These are phyloP conservation scores for Asterella californica DNA, from an alignment of 225 moss, liverwort and hornwort species.

Conservation along the genomic window DNA sequence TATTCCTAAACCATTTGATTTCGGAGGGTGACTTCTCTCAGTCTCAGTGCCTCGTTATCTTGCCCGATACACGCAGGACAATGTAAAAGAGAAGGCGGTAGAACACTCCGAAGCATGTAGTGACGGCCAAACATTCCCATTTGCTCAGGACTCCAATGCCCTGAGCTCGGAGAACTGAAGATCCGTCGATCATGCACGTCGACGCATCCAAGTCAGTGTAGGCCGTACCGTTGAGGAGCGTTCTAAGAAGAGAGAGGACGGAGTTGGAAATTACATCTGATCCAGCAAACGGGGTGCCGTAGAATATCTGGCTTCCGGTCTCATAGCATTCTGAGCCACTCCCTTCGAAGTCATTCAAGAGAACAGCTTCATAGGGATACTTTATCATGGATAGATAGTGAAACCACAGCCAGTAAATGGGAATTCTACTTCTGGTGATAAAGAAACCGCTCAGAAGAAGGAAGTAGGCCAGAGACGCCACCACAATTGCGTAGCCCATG, in stretches of 20 bases:
- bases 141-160: slow-evolving; percentile 50
- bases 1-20: no score
- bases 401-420: slow-evolving; percentile 77
- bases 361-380: slow-evolving; percentile 74
- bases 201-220: slow-evolving; percentile 39
- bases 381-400: slow-evolving; percentile 80
- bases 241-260: slow-evolving; percentile 35
- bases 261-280: slow-evolving; percentile 32
- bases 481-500: slow-evolving; percentile 66
- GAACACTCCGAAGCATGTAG: slow-evolving; percentile 57
- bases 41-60: slow-evolving; percentile 13
- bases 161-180: slow-evolving; percentile 41
- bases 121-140: slow-evolving; percentile 64
- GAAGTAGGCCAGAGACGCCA: slow-evolving; percentile 75
- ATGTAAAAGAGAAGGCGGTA: slow-evolving; percentile 59
- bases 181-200: slow-evolving; percentile 51
- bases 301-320: slow-evolving; percentile 51
- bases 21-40: no score
- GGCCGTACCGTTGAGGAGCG: slow-evolving; percentile 33
- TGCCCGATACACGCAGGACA: slow-evolving; percentile 43
- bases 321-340: slow-evolving; percentile 44
- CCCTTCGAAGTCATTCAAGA: slow-evolving; percentile 62
- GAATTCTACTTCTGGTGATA: slow-evolving; percentile 52
- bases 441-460: slow-evolving; percentile 77
- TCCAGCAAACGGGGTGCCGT: slow-evolving; percentile 50